These are phyloP conservation scores for Mycena vulgaris DNA, from an alignment of 768 basidiomycete species.

Conservation along the genomic window DNA sequence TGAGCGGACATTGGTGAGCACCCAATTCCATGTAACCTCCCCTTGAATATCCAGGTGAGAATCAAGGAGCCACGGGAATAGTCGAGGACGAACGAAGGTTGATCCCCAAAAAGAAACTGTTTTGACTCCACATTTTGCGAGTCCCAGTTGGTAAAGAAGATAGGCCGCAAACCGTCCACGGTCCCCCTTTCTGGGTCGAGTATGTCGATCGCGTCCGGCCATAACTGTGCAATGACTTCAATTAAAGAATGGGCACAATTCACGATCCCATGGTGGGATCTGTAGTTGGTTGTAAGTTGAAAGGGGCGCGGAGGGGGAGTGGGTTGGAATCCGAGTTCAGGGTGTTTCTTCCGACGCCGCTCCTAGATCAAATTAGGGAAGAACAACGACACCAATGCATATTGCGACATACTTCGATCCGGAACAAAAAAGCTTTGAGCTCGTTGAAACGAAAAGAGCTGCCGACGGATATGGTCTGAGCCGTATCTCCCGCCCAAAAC, in stretches of 20 bases:
- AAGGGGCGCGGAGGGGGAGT: slow-evolving; percentile 57
- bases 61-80: neutral
- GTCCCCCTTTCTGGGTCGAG: slow-evolving; percentile 70
- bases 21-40: slow-evolving; percentile 71
- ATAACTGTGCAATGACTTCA: slow-evolving; percentile 70
- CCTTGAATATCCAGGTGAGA: slow-evolving; percentile 43
- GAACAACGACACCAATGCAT: neutral
- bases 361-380: slow-evolving; percentile 36
- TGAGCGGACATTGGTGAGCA: slow-evolving; percentile 71
- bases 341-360: slow-evolving; percentile 32
- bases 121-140: slow-evolving; percentile 61
- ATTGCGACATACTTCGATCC: slow-evolving; percentile 65
- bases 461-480: slow-evolving; percentile 82
- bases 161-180: slow-evolving; percentile 67
- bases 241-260: slow-evolving; percentile 77
- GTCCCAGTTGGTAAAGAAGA: slow-evolving; percentile 69
- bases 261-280: slow-evolving; percentile 82
- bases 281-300: slow-evolving; percentile 75
- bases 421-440: slow-evolving; percentile 75
- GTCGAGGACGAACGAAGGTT: slow-evolving; percentile 51
- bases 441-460: slow-evolving; percentile 82
- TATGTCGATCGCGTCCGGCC: slow-evolving; percentile 75
- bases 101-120: slow-evolving; percentile 71
- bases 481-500: slow-evolving; percentile 87
- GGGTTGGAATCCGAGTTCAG: slow-evolving; percentile 26